Conservation (phyloP, 768 basidiomycete genomes). For the Guyanaporus albipodus region DNA sequence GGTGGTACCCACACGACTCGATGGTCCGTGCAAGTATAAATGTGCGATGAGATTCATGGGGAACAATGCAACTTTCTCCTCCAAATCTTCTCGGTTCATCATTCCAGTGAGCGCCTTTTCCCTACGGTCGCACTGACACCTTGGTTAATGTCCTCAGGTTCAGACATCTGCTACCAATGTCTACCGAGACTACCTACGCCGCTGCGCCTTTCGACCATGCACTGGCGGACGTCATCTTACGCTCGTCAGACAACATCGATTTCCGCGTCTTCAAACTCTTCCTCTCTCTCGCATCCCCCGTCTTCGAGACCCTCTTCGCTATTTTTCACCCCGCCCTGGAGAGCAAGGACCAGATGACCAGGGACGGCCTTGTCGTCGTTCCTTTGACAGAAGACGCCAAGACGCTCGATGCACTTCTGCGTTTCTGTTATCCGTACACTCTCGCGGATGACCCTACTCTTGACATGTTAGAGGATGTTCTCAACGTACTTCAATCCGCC, state of each 20-base stretch:
- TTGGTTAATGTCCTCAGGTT: too few relatives aligned
- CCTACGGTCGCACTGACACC: background rate
- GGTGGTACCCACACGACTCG: too few relatives aligned
- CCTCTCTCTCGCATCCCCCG: slow-evolving; percentile 24
- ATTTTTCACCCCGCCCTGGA: slow-evolving; percentile 22
- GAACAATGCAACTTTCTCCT: background rate
- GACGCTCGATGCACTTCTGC: slow-evolving; percentile 19
- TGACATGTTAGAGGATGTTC: slow-evolving; percentile 4
- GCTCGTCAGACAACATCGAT: too few relatives aligned
- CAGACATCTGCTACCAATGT: background rate
- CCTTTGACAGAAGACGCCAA: slow-evolving; percentile 5
- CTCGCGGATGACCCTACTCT: slow-evolving; percentile 20
- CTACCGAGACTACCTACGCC: slow-evolving; percentile 3
- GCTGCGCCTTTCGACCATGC: slow-evolving; percentile 19
- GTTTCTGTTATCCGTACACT: slow-evolving; percentile 26
- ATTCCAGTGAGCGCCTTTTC: background rate
- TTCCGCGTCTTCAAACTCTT: slow-evolving; percentile 25
- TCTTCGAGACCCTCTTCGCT: slow-evolving; percentile 34
- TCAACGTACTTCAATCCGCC: slow-evolving; percentile 9
- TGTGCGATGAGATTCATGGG: background rate
- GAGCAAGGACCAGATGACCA: slow-evolving; percentile 7
- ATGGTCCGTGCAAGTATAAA: background rate
- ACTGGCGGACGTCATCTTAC: slow-evolving; percentile 25
- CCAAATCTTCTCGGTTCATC: background rate
- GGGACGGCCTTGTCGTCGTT: slow-evolving; percentile 17